Evolutionary conservation across 2,329 filamentous ascomycete species (phyloP).

Genomic region (Colletotrichum abscissum): DNA sequence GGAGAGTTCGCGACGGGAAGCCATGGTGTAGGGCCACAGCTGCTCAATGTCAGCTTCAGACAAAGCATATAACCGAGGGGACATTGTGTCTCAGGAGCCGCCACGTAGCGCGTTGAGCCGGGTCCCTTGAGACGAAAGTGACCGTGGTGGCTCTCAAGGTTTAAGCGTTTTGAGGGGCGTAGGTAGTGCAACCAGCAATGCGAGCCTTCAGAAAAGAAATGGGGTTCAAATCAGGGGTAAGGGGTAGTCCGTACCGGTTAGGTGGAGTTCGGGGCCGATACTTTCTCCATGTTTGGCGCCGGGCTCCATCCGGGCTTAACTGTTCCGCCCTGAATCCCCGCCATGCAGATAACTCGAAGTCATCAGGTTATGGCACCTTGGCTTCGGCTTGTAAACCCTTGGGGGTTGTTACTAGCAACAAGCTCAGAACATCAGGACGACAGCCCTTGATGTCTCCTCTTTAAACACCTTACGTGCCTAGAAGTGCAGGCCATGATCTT

Average conservation of each 20-base stretch:
- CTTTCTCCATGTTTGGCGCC: not conserved
- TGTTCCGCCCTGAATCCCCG: not conserved
- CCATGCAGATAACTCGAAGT: no score
- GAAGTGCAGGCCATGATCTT: no score
- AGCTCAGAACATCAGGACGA: no score
- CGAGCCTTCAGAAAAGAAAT: not conserved
- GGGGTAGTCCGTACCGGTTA: not conserved
- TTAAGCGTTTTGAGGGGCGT: not conserved
- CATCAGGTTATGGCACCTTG: no score
- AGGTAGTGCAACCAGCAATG: not conserved
- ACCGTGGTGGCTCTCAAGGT: not conserved
- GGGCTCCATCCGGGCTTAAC: not conserved
- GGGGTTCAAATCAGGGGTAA: not conserved
- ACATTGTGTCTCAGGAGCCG: constrained; percentile 21
- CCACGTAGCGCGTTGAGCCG: constrained; percentile 7
- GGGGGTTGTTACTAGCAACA: not conserved
- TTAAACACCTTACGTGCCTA: no score
- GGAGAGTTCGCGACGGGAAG: not conserved
- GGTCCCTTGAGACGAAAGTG: not conserved
- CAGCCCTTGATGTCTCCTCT: no score
- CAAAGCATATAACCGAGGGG: not conserved
- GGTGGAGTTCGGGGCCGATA: not conserved
- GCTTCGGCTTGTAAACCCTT: not conserved
- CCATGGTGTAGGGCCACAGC: not conserved
- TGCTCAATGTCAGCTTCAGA: not conserved